Evolutionary conservation across 371 early-diverging fungal genomes (phyloP), one percentile per base, ranked within the genome.

Genomic region (Fennellomyces sp.): DNA sequence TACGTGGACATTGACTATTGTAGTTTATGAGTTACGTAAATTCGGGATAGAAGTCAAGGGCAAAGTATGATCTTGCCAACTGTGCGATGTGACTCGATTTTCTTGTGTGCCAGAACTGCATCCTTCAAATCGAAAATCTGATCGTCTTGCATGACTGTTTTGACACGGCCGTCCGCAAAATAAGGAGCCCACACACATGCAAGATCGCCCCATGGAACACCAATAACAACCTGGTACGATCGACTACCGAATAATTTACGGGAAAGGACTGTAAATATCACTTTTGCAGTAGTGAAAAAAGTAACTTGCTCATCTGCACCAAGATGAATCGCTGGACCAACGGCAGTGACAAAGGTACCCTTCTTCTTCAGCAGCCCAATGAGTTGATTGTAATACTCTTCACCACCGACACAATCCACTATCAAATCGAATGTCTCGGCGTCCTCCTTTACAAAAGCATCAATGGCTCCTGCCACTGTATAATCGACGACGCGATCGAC

Each of bases 401-500:
- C 83, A 6, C 83, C 83, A 28, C 84, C 86, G 25, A 85, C 84
- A 29, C 71, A 69, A 52, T 85, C 86, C 41, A 80, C 66, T 2
- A 85, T 48, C 7, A 75, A 23, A 58, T 85, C 86, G 55, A 69
- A 78, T 2, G 69, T 62, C 2, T 60, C 47, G 13, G 52, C 54
- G 39, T 68, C 64, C 0, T 27, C 57, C 4, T 64, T 58, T 7
- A 30, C 55, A 12, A 66, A 66, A 29, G 23, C 35, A 10, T 52
- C 72, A 30, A 65, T 60, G 35, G 52, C 75, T 33, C 73, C 72
- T 7, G 59, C 21, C 2, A 68, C 57, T 2, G 61, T 82, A 65
- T 90, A 88, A 56, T 87, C 82, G 6, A 90, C 66, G 3, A 86
- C 73, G 13, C 65, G 58, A 35, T 88, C 89, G 0, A 87, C 88